Base-by-base conservation (phyloP, 1,139 yeast genomes). In the Blastobotrys proliferans region DNA sequence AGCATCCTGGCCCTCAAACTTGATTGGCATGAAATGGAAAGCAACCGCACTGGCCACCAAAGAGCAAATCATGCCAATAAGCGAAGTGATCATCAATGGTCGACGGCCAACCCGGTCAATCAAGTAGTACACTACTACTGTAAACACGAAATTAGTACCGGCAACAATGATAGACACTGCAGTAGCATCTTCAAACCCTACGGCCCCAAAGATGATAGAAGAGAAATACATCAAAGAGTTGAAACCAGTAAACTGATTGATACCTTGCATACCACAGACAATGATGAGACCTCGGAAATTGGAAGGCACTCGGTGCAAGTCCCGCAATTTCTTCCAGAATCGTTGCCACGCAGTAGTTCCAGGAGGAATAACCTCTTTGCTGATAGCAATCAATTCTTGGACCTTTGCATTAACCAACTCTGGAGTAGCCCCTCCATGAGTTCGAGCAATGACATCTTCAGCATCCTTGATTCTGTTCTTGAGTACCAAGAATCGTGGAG, bases 201-300 rank as follows among this genome's bases (percentile, higher is more conserved):
- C 85, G 33, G 90, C 80, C 63, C 85, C 81, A 62, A 90, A 90
- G 52, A 90, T 81, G 1, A 96, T 87, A 30, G 94, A 81, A 45
- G 94, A 82, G 66, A 88, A 90, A 67, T 90, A 90, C 94, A 90
- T 85, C 56, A 90, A 74, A 3, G 97, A 85, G 68, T 90, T 90
- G 76, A 88, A 90, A 53, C 97, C 97, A 17, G 95, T 84, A 56
- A 88, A 87, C 66, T 90, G 97, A 68, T 90, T 97, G 60, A 90
- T 84, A 50, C 94, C 96, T 67, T 90, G 97, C 54, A 88, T 69
- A 24, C 94, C 95, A 69, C 96, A 88, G 4, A 92, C 94, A 55
- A 90, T 79, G 35, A 88, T 70, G 50, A 90, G 73, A 8, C 96
- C 97, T 57, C 97, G 77, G 51, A 86, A 77, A 63, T 90, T 88